Evolutionary conservation across 2,329 filamentous ascomycete species (phyloP).

Genomic region (Bipolaris gigantea): DNA sequence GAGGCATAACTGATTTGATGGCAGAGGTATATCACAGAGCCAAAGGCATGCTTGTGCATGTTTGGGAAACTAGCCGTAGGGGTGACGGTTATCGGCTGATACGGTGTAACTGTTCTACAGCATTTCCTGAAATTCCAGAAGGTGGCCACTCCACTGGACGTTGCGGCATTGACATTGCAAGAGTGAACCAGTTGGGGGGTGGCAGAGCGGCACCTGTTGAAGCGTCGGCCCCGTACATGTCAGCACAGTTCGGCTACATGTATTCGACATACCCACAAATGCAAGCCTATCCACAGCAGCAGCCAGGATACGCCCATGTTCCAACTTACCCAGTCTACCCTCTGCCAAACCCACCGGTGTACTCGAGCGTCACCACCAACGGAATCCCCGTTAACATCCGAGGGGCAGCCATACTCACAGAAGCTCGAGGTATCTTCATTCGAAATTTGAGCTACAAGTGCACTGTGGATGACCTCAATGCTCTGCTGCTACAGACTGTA

Average conservation of each 20-base stretch:
- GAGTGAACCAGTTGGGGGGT: slow-evolving; percentile 27
- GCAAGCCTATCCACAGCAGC: slow-evolving; percentile 22
- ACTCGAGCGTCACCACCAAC: slow-evolving; percentile 34
- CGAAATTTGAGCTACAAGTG: slow-evolving; percentile 35
- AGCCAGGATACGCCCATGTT: slow-evolving; percentile 18
- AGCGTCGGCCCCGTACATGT: slow-evolving; percentile 20
- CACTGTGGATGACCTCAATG: slow-evolving; percentile 29
- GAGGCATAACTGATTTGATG: not conserved
- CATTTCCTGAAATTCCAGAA: slow-evolving; percentile 30
- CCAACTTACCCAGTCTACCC: slow-evolving; percentile 24
- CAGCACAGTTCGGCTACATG: slow-evolving; percentile 24
- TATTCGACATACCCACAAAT: slow-evolving; percentile 28
- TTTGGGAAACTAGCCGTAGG: slow-evolving; percentile 37
- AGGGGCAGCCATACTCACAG: slow-evolving; percentile 41
- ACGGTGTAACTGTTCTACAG: slow-evolving; percentile 40
- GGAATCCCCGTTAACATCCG: slow-evolving; percentile 44
- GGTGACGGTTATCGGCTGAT: slow-evolving; percentile 32
- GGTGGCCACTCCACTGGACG: slow-evolving; percentile 32
- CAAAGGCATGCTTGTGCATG: slow-evolving; percentile 35
- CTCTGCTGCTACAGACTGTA: slow-evolving; percentile 32
- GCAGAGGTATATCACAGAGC: slow-evolving; percentile 28
- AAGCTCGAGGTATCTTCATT: slow-evolving; percentile 45
- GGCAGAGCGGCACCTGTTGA: slow-evolving; percentile 6
- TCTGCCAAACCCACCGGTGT: slow-evolving; percentile 25
- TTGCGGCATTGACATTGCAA: slow-evolving; percentile 36